phyloP scores from a whole-genome alignment of 352 stramenopile species.

The Aphanomyces cochlioides region DNA sequence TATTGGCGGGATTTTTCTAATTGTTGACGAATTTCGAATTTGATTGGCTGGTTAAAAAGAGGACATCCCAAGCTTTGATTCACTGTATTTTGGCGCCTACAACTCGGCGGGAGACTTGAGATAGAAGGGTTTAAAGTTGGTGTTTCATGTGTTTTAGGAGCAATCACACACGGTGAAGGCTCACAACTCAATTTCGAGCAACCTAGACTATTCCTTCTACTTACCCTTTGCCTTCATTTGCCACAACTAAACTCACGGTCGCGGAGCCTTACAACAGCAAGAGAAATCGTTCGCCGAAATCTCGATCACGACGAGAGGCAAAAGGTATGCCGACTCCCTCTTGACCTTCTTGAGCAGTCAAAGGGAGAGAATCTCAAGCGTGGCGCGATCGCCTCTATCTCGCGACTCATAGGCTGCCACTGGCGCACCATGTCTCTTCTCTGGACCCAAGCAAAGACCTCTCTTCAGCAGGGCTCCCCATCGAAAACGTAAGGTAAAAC shows the following conservation, averaged over 20 bases:
- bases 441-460: neutral
- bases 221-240: too few species aligned
- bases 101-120: too few species aligned
- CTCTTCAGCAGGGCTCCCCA: neutral
- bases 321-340: neutral
- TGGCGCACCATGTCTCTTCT: neutral
- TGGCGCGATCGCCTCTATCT: neutral
- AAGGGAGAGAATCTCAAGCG: neutral
- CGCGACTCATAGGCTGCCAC: neutral
- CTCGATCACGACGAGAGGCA: neutral
- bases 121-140: too few species aligned
- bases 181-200: too few species aligned
- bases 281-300: neutral
- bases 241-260: too few species aligned
- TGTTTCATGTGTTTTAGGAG: too few species aligned
- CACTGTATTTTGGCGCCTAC: neutral
- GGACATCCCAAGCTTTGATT: neutral
- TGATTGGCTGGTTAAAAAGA: constrained; percentile 30
- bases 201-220: too few species aligned
- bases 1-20: neutral
- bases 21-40: neutral
- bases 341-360: neutral
- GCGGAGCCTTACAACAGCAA: neutral
- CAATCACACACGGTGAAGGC: too few species aligned
- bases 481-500: neutral